A percentile compares a stretch with the other conserved stretches of the same genome.
Evolutionary conservation across 2,329 filamentous ascomycete genomes (phyloP).

Genomic region (Rutstroemia sp.): DNA sequence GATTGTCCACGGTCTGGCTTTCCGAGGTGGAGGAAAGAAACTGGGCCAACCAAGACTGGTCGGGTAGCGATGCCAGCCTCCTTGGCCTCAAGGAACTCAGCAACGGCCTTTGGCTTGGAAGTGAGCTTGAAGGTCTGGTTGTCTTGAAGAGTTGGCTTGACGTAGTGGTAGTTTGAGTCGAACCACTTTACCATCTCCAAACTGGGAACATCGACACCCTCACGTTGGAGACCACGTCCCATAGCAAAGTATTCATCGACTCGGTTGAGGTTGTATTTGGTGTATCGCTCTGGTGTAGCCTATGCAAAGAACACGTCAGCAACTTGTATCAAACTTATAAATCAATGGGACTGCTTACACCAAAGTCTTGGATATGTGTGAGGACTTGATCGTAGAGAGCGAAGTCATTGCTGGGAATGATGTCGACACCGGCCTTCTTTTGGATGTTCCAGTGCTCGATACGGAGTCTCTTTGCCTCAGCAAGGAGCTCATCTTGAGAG

Average conservation of each 20-base stretch:
- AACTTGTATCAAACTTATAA: background rate
- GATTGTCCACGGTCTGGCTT: slow-evolving; percentile 96
- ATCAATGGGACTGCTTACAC: slow-evolving; percentile 49
- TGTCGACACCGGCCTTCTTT: slow-evolving; percentile 93
- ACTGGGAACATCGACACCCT: slow-evolving; percentile 82
- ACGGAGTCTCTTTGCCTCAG: slow-evolving; percentile 94
- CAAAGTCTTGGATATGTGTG: slow-evolving; percentile 96
- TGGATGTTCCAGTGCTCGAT: slow-evolving; percentile 99
- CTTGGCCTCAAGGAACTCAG: slow-evolving; percentile 95
- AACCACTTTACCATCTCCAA: slow-evolving; percentile 99
- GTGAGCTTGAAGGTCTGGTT: slow-evolving; percentile 92
- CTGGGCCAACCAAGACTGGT: slow-evolving; percentile 89
- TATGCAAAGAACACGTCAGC: slow-evolving; percentile 31
- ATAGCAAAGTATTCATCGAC: slow-evolving; percentile 99
- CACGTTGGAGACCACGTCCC: slow-evolving; percentile 97
- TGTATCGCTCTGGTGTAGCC: slow-evolving; percentile 91
- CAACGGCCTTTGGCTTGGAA: slow-evolving; percentile 84
- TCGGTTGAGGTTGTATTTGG: slow-evolving; percentile 75
- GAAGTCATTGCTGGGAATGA: slow-evolving; percentile 99
- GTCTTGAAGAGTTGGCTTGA: slow-evolving; percentile 97
- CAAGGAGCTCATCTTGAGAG: slow-evolving; percentile 81
- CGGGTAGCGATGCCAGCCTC: slow-evolving; percentile 88
- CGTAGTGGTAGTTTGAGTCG: slow-evolving; percentile 99
- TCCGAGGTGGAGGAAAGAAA: slow-evolving; percentile 94
- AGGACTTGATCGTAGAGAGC: slow-evolving; percentile 97